These are phyloP conservation scores for Clarkia xantiana DNA, from an alignment of 345 rosid species.

Conservation along the genomic window DNA sequence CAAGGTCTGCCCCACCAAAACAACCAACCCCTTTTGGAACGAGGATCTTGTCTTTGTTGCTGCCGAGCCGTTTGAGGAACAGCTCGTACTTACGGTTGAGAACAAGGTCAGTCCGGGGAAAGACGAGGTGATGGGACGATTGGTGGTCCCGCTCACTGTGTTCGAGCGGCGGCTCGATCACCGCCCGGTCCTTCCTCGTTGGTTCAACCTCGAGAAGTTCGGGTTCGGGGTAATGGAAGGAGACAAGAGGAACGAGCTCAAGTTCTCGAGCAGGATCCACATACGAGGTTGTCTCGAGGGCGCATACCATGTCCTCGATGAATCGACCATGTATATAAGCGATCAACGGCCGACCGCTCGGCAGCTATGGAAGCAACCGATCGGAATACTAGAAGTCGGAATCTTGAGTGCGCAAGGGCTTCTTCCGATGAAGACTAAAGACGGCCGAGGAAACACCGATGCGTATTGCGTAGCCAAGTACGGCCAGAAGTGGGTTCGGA, in stretches of 20 bases:
- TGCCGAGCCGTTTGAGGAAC: conserved; percentile 89
- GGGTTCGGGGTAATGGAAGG: conserved; percentile 73
- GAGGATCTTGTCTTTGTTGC: conserved; percentile 85
- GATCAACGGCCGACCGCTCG: conserved; percentile 79
- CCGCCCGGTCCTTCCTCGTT: conserved; percentile 55
- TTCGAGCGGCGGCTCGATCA: conserved; percentile 78
- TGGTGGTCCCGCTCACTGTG: conserved; percentile 33
- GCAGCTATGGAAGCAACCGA: conserved; percentile 77
- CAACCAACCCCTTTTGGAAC: conserved; percentile 64
- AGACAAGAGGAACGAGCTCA: conserved; percentile 72
- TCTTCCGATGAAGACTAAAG: conserved; percentile 60
- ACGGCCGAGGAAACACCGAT: conserved; percentile 48
- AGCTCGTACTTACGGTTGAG: conserved; percentile 51
- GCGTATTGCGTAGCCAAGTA: conserved; percentile 81
- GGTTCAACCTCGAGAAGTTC: conserved; percentile 78
- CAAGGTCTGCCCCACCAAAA: conserved; percentile 41
- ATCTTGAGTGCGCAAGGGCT: conserved; percentile 71
- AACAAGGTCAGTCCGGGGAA: conserved; percentile 39
- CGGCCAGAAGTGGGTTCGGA: conserved; percentile 81
- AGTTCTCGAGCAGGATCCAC: conserved; percentile 66
- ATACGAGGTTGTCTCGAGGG: conserved; percentile 76
- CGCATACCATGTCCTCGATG: conserved; percentile 88
- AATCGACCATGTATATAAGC: conserved; percentile 72
- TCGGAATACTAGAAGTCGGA: conserved; percentile 79
- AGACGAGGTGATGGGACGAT: conserved; percentile 65